Base-by-base conservation (phyloP, 225 moss, liverwort and hornwort genomes). In the Pseudoscleropodium purum region DNA sequence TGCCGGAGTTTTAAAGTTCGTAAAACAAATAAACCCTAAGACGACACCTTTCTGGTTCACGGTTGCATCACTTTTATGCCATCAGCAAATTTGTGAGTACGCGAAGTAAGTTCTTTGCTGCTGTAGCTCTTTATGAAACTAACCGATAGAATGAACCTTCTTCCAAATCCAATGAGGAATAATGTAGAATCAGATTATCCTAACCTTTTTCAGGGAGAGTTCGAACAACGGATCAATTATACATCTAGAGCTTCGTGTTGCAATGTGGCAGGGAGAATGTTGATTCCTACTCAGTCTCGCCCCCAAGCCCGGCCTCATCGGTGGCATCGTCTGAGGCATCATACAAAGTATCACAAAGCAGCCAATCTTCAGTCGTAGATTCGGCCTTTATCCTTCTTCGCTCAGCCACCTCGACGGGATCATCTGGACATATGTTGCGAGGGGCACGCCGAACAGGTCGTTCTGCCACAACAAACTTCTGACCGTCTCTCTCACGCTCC, bases 391-490 rank as follows among this genome's bases (percentile, higher is more conserved):
- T 80, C 85, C 92, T 93, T 67, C 99, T 91, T 87, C 94, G 91
- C 87, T 96, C 96, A 60, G 95, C 94, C 89, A 99, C 91, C 68
- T 91, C 93, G 49, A 87, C 91, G 60, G 93, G 97, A 88, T 93
- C 92, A 61, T 96, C 97, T 83, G 93, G 84, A 85, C 97, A 91
- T 83, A 88, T 61, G 77, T 96, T 95, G 23, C 97, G 95, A 84
- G 95, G 95, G 25, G 95, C 95, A 75, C 95, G 94, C 87, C 97
- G 90, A 39, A 96, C 88, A 75, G 99, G 99, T 85, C 95, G 94
- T 89, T 97, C 95, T 70, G 97, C 97, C 87, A 99, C 99, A 62
- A 99, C 91, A 49, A 95, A 99, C 92, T 99, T 99, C 82, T 99
- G 97, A 81, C 99, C 99, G 30, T 97, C 95, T 91, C 99, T 92